Conservation (phyloP, 1,284 basidiomycete genomes). For the Ustilago hordei region DNA sequence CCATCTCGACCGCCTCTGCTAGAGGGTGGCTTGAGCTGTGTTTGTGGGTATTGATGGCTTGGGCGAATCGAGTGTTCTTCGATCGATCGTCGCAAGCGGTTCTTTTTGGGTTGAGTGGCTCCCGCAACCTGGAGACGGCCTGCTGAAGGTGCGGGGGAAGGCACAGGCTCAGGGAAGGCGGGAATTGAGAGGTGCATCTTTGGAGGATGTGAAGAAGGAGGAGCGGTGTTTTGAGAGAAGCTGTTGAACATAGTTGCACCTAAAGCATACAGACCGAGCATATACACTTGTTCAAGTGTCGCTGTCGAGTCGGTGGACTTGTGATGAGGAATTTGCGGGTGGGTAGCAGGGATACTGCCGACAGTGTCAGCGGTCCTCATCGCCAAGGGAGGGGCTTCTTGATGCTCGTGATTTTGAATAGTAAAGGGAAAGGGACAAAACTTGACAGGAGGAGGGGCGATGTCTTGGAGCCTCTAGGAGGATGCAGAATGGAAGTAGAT, state of each 20-base stretch:
- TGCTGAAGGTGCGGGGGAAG: neutral
- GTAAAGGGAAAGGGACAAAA: neutral
- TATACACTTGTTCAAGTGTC: slow-evolving; percentile 20
- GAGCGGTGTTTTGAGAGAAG: slow-evolving; percentile 1
- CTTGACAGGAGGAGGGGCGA: neutral
- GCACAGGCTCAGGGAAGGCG: neutral
- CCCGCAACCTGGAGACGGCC: neutral
- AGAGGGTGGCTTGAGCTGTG: neutral
- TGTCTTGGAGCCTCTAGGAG: neutral
- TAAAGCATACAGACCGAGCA: slow-evolving; percentile 31
- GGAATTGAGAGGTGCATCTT: neutral
- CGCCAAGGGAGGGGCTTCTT: neutral
- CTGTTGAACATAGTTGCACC: slow-evolving; percentile 13
- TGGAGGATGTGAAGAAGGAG: neutral
- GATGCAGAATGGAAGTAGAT: neutral
- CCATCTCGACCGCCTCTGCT: neutral
- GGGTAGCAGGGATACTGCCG: neutral
- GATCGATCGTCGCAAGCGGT: neutral
- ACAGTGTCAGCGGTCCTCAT: neutral
- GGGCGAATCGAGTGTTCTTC: neutral
- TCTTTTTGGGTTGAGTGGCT: neutral
- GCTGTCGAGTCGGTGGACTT: neutral
- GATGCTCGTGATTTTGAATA: neutral
- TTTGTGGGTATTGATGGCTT: neutral
- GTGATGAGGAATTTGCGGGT: neutral